A percentile compares a stretch with the other conserved stretches of the same genome.
phyloP scores from a whole-genome alignment of 2,329 filamentous ascomycete genomes.

The Aspergillus sp. region DNA sequence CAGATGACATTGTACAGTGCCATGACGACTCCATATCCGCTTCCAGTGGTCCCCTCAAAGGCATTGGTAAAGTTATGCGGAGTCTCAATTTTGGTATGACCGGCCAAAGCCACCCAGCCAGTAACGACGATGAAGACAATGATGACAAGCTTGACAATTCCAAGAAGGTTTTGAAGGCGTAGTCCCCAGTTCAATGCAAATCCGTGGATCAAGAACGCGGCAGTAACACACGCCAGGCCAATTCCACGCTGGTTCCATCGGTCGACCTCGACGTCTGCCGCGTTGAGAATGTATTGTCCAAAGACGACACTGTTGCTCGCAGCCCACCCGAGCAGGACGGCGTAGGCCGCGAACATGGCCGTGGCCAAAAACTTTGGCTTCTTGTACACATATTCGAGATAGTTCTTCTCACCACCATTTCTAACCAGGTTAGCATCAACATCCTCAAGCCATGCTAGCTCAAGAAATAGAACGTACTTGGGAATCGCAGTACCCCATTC shows the following conservation, averaged over 20 bases:
- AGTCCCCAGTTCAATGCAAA: slow-evolving; percentile 50
- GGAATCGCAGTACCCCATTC: slow-evolving; percentile 54
- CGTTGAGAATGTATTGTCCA: slow-evolving; percentile 53
- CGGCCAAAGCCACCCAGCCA: slow-evolving; percentile 41
- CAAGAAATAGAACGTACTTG: slow-evolving; percentile 27
- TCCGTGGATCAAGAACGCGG: slow-evolving; percentile 50
- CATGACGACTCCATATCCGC: slow-evolving; percentile 53
- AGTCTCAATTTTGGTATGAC: slow-evolving; percentile 36
- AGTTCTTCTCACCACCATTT: slow-evolving; percentile 55
- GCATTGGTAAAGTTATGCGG: slow-evolving; percentile 40
- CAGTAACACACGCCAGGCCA: slow-evolving; percentile 49
- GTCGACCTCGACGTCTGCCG: slow-evolving; percentile 41
- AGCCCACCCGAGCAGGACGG: slow-evolving; percentile 52
- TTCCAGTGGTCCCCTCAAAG: slow-evolving; percentile 39
- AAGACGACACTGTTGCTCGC: slow-evolving; percentile 55
- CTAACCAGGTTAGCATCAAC: slow-evolving; percentile 27
- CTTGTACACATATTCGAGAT: slow-evolving; percentile 55
- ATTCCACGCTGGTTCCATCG: slow-evolving; percentile 53
- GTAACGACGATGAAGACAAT: slow-evolving; percentile 49
- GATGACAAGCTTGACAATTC: slow-evolving; percentile 52
- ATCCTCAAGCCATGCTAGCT: background rate
- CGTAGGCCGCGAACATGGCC: slow-evolving; percentile 55
- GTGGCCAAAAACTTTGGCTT: slow-evolving; percentile 54
- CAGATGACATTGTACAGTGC: slow-evolving; percentile 63
- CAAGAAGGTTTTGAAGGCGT: slow-evolving; percentile 50